phyloP scores from a whole-genome alignment of 495 filamentous ascomycete genomes.

The Penicillium diatomitis region DNA sequence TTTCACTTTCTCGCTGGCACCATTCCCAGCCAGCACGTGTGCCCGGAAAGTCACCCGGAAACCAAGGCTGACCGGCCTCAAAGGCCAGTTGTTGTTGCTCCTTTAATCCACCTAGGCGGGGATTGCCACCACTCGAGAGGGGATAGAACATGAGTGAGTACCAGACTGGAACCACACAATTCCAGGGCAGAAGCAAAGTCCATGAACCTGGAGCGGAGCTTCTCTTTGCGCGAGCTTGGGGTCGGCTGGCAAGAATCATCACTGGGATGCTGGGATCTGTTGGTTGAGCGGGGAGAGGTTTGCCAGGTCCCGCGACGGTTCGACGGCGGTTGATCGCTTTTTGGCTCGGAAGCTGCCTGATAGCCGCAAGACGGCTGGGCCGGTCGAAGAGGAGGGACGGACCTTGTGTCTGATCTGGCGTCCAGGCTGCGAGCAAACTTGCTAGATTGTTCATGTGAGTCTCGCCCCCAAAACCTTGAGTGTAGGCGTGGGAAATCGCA shows the following conservation, averaged over 20 bases:
- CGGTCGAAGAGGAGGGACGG: slow-evolving; percentile 61
- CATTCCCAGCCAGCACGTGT: slow-evolving; percentile 72
- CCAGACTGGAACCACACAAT: slow-evolving; percentile 81
- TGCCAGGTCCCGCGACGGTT: slow-evolving; percentile 53
- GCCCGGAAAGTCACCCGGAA: slow-evolving; percentile 81
- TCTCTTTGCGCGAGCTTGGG: slow-evolving; percentile 22
- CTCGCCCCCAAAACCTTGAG: slow-evolving; percentile 25
- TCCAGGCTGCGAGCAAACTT: slow-evolving; percentile 57
- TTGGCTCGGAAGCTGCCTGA: slow-evolving; percentile 65
- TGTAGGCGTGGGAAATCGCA: slow-evolving; percentile 54
- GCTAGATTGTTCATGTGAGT: slow-evolving; percentile 41
- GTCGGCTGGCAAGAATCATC: slow-evolving; percentile 54
- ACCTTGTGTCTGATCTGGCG: slow-evolving; percentile 48
- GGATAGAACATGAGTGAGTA: slow-evolving; percentile 80
- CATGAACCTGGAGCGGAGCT: slow-evolving; percentile 58
- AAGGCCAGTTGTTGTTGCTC: slow-evolving; percentile 76
- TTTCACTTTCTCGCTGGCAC: slow-evolving; percentile 56
- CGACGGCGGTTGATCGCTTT: slow-evolving; percentile 83
- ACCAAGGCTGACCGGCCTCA: slow-evolving; percentile 71
- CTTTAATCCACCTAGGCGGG: slow-evolving; percentile 72
- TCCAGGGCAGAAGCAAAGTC: slow-evolving; percentile 88
- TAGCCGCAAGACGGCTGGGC: slow-evolving; percentile 48
- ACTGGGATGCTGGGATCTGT: slow-evolving; percentile 80
- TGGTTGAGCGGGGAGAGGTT: slow-evolving; percentile 44
- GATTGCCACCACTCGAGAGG: slow-evolving; percentile 66